These are phyloP conservation scores for Cystobasidiaceae sp. DNA, from an alignment of 1,284 basidiomycete genomes.

Conservation along the genomic window DNA sequence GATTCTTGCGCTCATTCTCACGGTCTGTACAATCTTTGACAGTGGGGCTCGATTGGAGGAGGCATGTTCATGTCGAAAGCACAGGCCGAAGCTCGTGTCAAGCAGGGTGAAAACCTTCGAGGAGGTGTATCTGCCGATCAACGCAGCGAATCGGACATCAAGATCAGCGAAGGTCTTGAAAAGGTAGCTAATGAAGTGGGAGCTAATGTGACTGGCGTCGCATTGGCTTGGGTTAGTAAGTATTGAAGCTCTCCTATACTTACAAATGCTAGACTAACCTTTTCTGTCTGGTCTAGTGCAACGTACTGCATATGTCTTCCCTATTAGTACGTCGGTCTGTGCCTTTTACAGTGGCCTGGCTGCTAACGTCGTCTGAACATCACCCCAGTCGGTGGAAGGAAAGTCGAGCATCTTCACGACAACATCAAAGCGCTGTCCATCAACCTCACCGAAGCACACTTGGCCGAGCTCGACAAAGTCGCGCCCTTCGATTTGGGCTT, in stretches of 20 bases:
- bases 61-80: conserved; percentile 49
- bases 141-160: conserved; percentile 46
- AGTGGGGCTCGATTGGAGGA: conserved; percentile 54
- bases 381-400: conserved; percentile 57
- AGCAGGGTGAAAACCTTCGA: conserved; percentile 50
- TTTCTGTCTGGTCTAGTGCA: background rate
- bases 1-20: too few species aligned
- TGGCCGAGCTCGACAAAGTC: conserved; percentile 45
- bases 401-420: conserved; percentile 52
- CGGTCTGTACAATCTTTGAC: too few species aligned
- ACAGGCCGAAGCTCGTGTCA: conserved; percentile 48
- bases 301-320: background rate
- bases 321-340: too few species aligned
- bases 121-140: too few species aligned
- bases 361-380: too few species aligned
- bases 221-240: conserved; percentile 7
- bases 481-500: conserved; percentile 41
- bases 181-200: conserved; percentile 38
- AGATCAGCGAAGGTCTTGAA: conserved; percentile 35
- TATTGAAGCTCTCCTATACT: background rate
- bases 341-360: too few species aligned
- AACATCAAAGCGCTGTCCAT: conserved; percentile 54
- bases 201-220: background rate
- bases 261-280: too few species aligned
- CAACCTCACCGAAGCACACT: conserved; percentile 50